Evolutionary conservation across 78 protist species (phyloP).

Genomic region (Blattamonas nauphoetae): DNA sequence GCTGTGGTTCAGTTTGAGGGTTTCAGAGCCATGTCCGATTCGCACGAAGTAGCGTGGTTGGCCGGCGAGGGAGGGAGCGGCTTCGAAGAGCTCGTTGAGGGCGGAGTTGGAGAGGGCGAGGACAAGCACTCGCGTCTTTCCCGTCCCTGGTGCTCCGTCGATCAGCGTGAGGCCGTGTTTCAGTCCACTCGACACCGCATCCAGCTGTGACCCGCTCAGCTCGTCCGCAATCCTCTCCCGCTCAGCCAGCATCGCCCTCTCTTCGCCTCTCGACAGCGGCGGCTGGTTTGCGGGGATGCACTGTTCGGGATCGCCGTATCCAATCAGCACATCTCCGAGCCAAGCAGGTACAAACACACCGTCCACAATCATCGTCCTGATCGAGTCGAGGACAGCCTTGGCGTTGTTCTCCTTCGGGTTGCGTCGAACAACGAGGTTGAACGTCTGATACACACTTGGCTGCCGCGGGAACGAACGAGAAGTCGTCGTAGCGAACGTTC

Average conservation of each 20-base stretch:
- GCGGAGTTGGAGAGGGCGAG: conserved; percentile 89
- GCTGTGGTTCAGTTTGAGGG: conserved; percentile 59
- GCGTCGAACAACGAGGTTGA: conserved; percentile 73
- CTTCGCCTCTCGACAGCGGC: neutral
- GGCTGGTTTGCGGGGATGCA: neutral
- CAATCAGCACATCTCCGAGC: conserved; percentile 33
- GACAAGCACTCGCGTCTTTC: conserved; percentile 93
- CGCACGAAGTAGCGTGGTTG: conserved; percentile 71
- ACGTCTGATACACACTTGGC: conserved; percentile 30
- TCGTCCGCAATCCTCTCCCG: neutral
- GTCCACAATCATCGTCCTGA: conserved; percentile 52
- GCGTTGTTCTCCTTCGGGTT: conserved; percentile 70
- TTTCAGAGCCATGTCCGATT: conserved; percentile 81
- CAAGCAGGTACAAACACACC: conserved; percentile 68
- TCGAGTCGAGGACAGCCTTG: conserved; percentile 77
- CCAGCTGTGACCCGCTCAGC: conserved; percentile 26
- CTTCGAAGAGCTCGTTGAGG: conserved; percentile 70
- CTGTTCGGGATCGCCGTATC: neutral
- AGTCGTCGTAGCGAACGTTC: conserved; percentile 6
- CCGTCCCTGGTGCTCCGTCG: conserved; percentile 97
- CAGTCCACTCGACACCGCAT: conserved; percentile 61
- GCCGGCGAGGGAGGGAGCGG: neutral
- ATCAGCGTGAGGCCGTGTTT: conserved; percentile 72
- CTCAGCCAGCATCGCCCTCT: neutral
- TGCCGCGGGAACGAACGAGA: neutral